These are phyloP conservation scores for Ganoderma sinense DNA, from an alignment of 1,284 basidiomycete genomes.

Conservation along the genomic window DNA sequence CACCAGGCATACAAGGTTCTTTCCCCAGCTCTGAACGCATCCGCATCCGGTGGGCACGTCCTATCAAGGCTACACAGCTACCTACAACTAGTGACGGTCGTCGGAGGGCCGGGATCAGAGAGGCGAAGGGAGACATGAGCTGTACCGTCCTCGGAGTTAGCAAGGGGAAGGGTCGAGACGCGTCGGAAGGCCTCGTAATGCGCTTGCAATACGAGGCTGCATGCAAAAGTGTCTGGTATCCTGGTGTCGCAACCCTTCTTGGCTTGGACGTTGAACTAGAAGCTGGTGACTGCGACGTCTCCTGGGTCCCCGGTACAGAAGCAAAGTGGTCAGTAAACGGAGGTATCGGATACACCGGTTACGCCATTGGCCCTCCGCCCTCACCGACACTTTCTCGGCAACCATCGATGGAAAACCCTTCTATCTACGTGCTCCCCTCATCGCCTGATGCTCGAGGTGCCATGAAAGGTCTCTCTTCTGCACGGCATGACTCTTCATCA, in stretches of 20 bases:
- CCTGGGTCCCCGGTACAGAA: conserved; percentile 63
- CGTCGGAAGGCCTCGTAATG: conserved; percentile 66
- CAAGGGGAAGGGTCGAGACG: conserved; percentile 36
- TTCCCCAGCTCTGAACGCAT: conserved; percentile 80
- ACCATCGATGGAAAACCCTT: conserved; percentile 32
- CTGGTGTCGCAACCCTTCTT: conserved; percentile 82
- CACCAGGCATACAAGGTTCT: conserved; percentile 74
- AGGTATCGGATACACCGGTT: conserved; percentile 72
- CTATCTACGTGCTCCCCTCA: conserved; percentile 43
- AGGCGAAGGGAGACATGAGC: conserved; percentile 69
- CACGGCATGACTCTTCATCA: conserved; percentile 49
- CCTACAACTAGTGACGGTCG: conserved; percentile 59
- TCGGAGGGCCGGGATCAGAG: conserved; percentile 70
- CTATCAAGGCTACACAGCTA: conserved; percentile 56
- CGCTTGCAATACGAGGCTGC: conserved; percentile 73
- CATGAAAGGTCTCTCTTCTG: conserved; percentile 36
- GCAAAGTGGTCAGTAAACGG: conserved; percentile 69
- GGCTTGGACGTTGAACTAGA: conserved; percentile 78
- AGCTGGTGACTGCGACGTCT: conserved; percentile 68
- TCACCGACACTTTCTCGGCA: conserved; percentile 28
- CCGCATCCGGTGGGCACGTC: conserved; percentile 79
- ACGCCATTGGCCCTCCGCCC: conserved; percentile 53
- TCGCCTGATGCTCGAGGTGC: conserved; percentile 51
- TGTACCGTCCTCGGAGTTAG: conserved; percentile 61
- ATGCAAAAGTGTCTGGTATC: conserved; percentile 80